Evolutionary conservation across 768 basidiomycete genomes (phyloP).

Genomic region (Termitomyces sp.): DNA sequence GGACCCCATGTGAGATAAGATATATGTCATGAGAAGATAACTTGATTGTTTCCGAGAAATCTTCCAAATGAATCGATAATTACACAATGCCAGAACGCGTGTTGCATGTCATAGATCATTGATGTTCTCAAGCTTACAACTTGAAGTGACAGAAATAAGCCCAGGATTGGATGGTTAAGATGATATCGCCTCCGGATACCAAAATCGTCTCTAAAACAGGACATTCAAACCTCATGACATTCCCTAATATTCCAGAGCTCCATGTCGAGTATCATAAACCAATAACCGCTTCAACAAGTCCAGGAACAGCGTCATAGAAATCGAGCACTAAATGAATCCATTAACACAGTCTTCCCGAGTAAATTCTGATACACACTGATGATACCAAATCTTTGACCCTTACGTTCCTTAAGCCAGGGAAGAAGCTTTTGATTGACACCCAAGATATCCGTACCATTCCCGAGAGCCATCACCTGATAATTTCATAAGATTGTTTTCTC

Average conservation of each 20-base stretch:
- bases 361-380: constrained; percentile 30
- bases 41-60: background rate
- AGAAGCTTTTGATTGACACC: constrained; percentile 42
- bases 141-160: background rate
- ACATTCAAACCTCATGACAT: too few relatives aligned
- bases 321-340: constrained; percentile 32
- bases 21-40: background rate
- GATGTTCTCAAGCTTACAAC: background rate
- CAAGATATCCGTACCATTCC: constrained; percentile 26
- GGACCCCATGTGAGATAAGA: background rate
- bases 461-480: constrained; percentile 39
- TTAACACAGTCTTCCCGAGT: too few relatives aligned
- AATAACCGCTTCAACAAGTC: constrained; percentile 40
- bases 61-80: background rate
- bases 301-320: constrained; percentile 41
- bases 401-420: constrained; percentile 34
- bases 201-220: background rate
- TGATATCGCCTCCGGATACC: background rate
- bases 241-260: background rate
- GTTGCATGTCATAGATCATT: background rate
- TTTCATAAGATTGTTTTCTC: too few relatives aligned
- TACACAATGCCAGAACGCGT: background rate
- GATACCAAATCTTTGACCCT: constrained; percentile 40
- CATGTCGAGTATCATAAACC: constrained; percentile 20
- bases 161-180: background rate